A percentile compares a stretch with the other conserved stretches of the same genome.
These are phyloP conservation scores for Umbelopsis sp. DNA, from an alignment of 192 early-diverging fungal genomes.

Conservation along the genomic window DNA sequence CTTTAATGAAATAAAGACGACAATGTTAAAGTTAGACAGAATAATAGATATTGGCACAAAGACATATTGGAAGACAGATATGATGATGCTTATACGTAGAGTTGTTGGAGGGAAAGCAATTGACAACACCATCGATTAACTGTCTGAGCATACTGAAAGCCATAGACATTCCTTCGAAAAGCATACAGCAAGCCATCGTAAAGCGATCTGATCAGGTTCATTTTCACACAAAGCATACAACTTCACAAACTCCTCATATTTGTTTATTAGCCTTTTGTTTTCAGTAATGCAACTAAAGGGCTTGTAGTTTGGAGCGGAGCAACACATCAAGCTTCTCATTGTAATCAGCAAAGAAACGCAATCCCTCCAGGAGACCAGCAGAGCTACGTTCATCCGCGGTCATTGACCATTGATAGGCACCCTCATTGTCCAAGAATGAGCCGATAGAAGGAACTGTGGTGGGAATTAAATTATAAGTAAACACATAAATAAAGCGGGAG, in stretches of 20 bases:
- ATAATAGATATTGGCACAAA: too few species aligned
- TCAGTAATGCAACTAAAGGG: background rate
- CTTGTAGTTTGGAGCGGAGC: background rate
- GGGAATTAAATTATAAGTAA: background rate
- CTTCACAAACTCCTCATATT: background rate
- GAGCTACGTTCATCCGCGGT: background rate
- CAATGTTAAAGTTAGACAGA: too few species aligned
- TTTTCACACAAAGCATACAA: too few species aligned
- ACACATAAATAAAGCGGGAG: background rate
- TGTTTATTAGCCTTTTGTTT: background rate
- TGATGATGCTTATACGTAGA: too few species aligned
- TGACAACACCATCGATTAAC: too few species aligned
- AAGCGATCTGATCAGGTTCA: too few species aligned
- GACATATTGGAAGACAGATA: too few species aligned
- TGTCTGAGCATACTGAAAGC: too few species aligned
- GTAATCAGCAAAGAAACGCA: constrained; percentile 16
- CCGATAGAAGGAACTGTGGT: background rate
- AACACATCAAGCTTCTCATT: constrained; percentile 1
- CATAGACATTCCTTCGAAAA: too few species aligned
- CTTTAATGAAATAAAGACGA: too few species aligned
- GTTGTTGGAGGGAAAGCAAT: too few species aligned
- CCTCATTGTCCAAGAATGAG: background rate
- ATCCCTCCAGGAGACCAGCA: background rate
- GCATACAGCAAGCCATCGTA: too few species aligned
- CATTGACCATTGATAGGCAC: constrained; percentile 9